phyloP scores from a whole-genome alignment of 768 basidiomycete genomes.

The Rhodotorula paludigena region DNA sequence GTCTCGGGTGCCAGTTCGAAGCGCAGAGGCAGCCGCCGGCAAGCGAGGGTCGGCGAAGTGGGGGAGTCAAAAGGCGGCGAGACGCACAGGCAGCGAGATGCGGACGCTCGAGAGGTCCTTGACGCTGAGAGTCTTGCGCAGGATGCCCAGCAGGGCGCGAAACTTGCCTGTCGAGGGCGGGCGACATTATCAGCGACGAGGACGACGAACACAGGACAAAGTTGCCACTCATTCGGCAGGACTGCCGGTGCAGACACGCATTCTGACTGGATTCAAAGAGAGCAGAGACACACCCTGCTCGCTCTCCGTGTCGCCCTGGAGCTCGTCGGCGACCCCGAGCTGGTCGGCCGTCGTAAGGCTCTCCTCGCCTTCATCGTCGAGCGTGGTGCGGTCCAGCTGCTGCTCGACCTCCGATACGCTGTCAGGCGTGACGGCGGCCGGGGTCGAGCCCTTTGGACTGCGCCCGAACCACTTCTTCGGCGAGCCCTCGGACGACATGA shows the following conservation, averaged over 20 bases:
- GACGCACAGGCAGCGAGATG: slow-evolving; percentile 32
- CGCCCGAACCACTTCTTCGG: background rate
- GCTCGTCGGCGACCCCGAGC: background rate
- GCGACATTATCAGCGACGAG: background rate
- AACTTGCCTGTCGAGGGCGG: background rate
- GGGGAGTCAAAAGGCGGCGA: too few relatives aligned
- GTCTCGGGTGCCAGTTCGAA: too few relatives aligned
- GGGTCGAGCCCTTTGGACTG: background rate
- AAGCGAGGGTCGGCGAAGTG: too few relatives aligned
- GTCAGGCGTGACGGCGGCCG: background rate
- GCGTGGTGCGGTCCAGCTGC: background rate
- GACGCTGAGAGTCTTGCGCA: slow-evolving; percentile 38
- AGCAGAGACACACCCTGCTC: background rate
- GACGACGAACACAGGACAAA: too few relatives aligned
- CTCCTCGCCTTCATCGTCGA: background rate
- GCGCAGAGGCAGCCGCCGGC: too few relatives aligned
- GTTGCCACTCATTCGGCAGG: too few relatives aligned
- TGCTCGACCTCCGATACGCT: background rate
- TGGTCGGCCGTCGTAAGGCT: background rate
- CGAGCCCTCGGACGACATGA: background rate
- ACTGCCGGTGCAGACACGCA: background rate
- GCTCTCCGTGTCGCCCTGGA: background rate
- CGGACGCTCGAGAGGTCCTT: slow-evolving; percentile 40
- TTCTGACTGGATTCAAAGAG: background rate
- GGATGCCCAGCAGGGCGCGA: slow-evolving; percentile 34